Conservation (phyloP, 2,329 filamentous ascomycete genomes). For the Fusarium xyrophilum region DNA sequence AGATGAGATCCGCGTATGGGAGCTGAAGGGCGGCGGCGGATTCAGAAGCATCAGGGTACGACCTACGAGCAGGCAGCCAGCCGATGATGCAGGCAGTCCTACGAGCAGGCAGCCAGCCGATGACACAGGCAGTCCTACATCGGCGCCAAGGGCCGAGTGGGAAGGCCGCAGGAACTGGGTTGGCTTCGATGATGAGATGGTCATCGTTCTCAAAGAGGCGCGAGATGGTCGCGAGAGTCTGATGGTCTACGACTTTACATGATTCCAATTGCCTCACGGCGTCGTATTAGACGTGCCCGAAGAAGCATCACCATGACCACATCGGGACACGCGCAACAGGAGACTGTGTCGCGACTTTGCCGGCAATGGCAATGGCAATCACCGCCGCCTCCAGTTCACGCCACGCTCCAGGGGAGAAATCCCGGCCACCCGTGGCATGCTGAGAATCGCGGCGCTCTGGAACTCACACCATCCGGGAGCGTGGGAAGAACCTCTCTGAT, state of each 20-base stretch:
- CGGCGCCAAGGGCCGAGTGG: constrained; percentile 41
- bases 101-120: constrained; percentile 38
- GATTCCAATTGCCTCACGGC: constrained; percentile 18
- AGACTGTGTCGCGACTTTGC: constrained; percentile 6
- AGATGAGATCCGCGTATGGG: constrained; percentile 84
- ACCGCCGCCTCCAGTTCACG: constrained; percentile 20
- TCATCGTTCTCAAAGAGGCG: constrained; percentile 82
- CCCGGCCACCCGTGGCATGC: constrained; percentile 14
- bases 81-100: constrained; percentile 31
- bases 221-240: constrained; percentile 72
- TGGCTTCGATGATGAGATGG: constrained; percentile 89
- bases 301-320: neutral
- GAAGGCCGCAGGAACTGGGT: constrained; percentile 70
- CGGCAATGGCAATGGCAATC: constrained; percentile 20
- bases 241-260: constrained; percentile 88
- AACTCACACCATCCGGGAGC: constrained; percentile 12
- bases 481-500: constrained; percentile 7
- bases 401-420: constrained; percentile 21
- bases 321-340: neutral
- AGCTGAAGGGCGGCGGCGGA: constrained; percentile 74
- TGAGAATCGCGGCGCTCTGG: constrained; percentile 3
- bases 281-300: constrained; percentile 2
- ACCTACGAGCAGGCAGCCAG: constrained; percentile 44
- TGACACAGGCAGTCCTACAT: constrained; percentile 26
- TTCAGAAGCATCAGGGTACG: constrained; percentile 63